Percentiles rank a stretch among this genome's conserved stretches.
These are phyloP conservation scores for Metarhizium brunneum DNA, from an alignment of 2,329 filamentous ascomycete genomes.

Conservation along the genomic window DNA sequence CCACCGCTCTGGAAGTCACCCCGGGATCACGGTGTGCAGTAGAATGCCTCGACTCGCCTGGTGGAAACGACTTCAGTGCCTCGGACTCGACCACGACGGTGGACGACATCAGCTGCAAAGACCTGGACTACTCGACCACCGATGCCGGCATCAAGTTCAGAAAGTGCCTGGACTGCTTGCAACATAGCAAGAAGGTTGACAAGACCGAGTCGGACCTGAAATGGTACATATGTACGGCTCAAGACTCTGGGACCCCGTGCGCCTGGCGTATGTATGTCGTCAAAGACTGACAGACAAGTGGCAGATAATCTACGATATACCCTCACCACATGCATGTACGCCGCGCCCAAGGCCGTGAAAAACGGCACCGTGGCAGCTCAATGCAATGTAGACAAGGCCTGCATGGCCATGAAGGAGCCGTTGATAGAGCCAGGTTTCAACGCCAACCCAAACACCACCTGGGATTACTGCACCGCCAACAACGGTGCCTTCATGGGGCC, in stretches of 20 bases:
- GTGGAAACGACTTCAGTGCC: conserved; percentile 23
- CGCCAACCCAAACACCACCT: conserved; percentile 13
- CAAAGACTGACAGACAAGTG: not conserved
- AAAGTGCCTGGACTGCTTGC: conserved; percentile 36
- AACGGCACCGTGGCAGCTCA: conserved; percentile 26
- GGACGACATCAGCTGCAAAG: conserved; percentile 37
- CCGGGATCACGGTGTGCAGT: conserved; percentile 41
- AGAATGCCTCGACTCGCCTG: conserved; percentile 32
- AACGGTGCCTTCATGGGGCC: conserved; percentile 21
- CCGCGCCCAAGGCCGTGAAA: conserved; percentile 20
- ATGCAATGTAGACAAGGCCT: conserved; percentile 33
- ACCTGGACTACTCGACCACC: conserved; percentile 28
- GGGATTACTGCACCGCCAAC: conserved; percentile 33
- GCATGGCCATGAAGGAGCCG: conserved; percentile 28
- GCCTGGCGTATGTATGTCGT: not conserved
- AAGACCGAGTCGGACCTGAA: conserved; percentile 30
- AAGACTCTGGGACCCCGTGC: not conserved
- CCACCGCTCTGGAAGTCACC: conserved; percentile 33
- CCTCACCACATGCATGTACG: conserved; percentile 36
- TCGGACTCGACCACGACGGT: conserved; percentile 30
- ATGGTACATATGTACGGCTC: conserved; percentile 38
- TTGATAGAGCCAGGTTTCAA: conserved; percentile 23
- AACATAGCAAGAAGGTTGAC: conserved; percentile 32
- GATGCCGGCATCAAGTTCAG: conserved; percentile 34
- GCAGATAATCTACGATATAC: conserved; percentile 42